Percentiles rank a stretch among this genome's conserved stretches.
Conservation (phyloP, 371 early-diverging fungal genomes). For the Dentiscutata heterogama region DNA sequence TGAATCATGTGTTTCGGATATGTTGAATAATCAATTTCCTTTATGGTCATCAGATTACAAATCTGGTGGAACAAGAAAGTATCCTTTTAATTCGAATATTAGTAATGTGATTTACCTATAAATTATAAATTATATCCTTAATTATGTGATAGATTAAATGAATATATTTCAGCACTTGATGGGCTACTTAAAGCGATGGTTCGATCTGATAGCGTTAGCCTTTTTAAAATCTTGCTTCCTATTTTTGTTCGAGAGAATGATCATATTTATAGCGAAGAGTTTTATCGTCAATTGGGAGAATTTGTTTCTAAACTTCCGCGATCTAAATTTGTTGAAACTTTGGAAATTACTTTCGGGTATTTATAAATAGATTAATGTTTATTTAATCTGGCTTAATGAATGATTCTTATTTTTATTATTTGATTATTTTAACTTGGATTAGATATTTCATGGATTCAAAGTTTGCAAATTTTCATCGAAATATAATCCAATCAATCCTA, state of each 20-base stretch:
- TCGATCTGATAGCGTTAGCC: neutral
- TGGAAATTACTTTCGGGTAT: slow-evolving; percentile 25
- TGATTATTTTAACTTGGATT: neutral
- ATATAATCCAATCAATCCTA: slow-evolving; percentile 12
- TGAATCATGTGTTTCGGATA: neutral
- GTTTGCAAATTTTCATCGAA: slow-evolving; percentile 16
- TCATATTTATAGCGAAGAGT: slow-evolving; percentile 7
- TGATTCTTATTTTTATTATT: neutral
- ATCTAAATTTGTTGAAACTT: slow-evolving; percentile 16
- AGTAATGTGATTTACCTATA: neutral
- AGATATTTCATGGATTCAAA: slow-evolving; percentile 23
- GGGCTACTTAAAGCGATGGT: slow-evolving; percentile 21
- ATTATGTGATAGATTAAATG: slow-evolving; percentile 11
- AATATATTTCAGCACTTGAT: slow-evolving; percentile 25
- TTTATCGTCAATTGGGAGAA: neutral
- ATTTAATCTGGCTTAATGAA: neutral
- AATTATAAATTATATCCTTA: neutral
- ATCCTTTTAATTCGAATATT: neutral
- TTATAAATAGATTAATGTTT: neutral
- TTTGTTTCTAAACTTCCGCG: neutral
- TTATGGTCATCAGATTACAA: slow-evolving; percentile 6
- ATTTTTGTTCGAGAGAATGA: slow-evolving; percentile 12
- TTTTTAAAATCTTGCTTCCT: slow-evolving; percentile 32
- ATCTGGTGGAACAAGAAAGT: slow-evolving; percentile 10
- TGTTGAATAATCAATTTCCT: slow-evolving; percentile 24